Base-by-base conservation (phyloP, 2,329 filamentous ascomycete species). In the Aspergillus glaucus region DNA sequence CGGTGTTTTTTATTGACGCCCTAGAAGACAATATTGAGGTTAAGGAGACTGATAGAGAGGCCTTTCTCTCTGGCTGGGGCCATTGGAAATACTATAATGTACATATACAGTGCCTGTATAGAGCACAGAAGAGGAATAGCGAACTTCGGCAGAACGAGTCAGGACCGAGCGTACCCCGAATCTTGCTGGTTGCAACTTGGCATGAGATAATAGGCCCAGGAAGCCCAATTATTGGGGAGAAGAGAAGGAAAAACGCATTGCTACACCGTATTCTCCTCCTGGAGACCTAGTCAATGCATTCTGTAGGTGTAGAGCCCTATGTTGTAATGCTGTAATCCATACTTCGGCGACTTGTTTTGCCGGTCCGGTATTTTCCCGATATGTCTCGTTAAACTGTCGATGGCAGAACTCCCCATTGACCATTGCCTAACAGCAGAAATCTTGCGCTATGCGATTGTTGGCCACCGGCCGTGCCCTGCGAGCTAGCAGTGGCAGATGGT, bases 391-490 rank as follows among this genome's bases (percentile, higher is more conserved):
- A 30, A 30, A 30, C 26, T 22, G 22, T 22, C 9, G 26, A 30
- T 30, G 26, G 26, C 26, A 30, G 26, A 12, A 30, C 26, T 12
- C 10, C 26, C 26, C 26, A 30, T 30, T 30, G 26, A 30, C 4
- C 26, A 30, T 30, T 30, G 26, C 5, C 26, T 28, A 28, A 12
- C 26, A 30, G 26, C 10, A 30, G 10, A 30, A 30, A 30, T 3
- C 9, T 30, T 30, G 21, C 15, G 17, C 40, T 44, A 73, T 72
- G 70, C 65, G 68, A 42, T 53, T 71, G 43, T 52, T 69, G 48
- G 68, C 68, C 47, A 70, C 68, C 4, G 65, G 68, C 46, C 63
- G 69, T 55, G 68, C 63, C 36, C 60, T 72, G 50, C 63, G 69
- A 40, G 58, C 64, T 12, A 63, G 61, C 52, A 66, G 62, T 46